Conservation (phyloP, 2,329 filamentous ascomycete species). For the Teratosphaeria zuluensis region DNA sequence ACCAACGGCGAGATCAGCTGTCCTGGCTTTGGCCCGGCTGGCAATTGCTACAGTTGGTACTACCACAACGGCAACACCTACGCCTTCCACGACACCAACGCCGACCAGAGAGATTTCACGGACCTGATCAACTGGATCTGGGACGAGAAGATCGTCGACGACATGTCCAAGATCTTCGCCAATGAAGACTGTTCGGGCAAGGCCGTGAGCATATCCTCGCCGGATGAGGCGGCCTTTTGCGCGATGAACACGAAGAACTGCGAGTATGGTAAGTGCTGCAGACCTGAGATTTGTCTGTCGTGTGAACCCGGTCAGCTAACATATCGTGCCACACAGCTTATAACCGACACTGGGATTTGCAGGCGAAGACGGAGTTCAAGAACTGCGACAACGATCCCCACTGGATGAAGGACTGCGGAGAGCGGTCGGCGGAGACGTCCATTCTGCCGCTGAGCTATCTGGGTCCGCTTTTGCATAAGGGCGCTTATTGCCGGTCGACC, state of each 20-base stretch:
- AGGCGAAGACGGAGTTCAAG: background rate
- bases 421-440: background rate
- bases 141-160: background rate
- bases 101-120: background rate
- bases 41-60: background rate
- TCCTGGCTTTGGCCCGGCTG: background rate
- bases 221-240: background rate
- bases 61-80: background rate
- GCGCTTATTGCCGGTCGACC: background rate
- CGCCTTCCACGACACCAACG: background rate
- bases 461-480: background rate
- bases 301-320: too few relatives aligned
- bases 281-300: too few relatives aligned
- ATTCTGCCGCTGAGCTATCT: background rate
- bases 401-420: background rate
- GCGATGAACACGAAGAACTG: background rate
- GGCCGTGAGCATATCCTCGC: background rate
- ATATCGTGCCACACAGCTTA: background rate
- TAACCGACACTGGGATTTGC: background rate
- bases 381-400: background rate
- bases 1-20: background rate
- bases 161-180: background rate
- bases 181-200: background rate
- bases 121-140: background rate
- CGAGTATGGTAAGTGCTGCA: background rate